A percentile compares a stretch with the other conserved stretches of the same genome.
phyloP scores from a whole-genome alignment of 345 rosid species.

The Aurinia saxatilis region DNA sequence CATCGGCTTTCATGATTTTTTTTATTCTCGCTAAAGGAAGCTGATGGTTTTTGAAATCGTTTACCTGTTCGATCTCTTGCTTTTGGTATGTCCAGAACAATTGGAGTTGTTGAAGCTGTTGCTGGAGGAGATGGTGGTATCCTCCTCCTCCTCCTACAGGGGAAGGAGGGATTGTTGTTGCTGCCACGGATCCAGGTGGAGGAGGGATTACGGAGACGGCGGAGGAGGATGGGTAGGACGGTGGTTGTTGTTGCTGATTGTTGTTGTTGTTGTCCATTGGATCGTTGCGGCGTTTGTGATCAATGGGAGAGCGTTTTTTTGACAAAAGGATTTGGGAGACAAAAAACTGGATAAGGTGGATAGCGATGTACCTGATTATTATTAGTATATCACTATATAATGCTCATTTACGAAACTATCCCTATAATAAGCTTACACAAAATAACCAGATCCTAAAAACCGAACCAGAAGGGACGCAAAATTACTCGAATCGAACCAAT shows the following conservation, averaged over 20 bases:
- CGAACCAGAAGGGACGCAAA: too few relatives aligned
- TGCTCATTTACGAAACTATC: background rate
- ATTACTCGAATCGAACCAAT: background rate
- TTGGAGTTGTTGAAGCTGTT: conserved; percentile 84
- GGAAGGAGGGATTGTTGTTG: conserved; percentile 68
- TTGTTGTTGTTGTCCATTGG: conserved; percentile 37
- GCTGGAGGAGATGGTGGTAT: conserved; percentile 77
- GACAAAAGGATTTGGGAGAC: conserved; percentile 8
- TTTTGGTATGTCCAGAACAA: conserved; percentile 82
- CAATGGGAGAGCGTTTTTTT: conserved; percentile 13
- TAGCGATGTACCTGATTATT: conserved; percentile 29
- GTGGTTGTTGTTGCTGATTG: conserved; percentile 44
- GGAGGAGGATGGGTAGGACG: conserved; percentile 40
- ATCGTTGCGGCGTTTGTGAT: conserved; percentile 27
- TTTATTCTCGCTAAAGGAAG: conserved; percentile 90
- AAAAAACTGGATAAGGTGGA: conserved; percentile 28
- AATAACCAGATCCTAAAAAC: too few relatives aligned
- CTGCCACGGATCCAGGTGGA: conserved; percentile 18
- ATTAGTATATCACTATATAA: background rate
- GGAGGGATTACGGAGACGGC: background rate
- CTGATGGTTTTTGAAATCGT: conserved; percentile 97
- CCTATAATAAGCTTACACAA: too few relatives aligned
- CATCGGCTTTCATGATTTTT: conserved; percentile 98
- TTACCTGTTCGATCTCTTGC: conserved; percentile 81
- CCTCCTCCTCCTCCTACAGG: conserved; percentile 36